Evolutionary conservation across 352 stramenopile species (phyloP).

Genomic region (Pythium aphanidermatum): DNA sequence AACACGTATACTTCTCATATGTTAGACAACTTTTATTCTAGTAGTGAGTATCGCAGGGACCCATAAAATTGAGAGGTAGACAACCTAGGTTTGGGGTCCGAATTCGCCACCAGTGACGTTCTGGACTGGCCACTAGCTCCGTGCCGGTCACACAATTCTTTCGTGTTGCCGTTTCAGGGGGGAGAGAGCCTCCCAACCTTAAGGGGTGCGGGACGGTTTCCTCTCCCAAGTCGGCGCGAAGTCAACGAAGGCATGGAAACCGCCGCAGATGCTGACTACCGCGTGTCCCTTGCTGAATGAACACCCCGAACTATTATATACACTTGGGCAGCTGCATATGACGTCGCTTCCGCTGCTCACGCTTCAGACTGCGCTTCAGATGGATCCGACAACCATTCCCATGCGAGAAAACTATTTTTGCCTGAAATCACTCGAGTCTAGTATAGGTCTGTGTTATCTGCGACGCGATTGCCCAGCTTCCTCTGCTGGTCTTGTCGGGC

Average conservation of each 20-base stretch:
- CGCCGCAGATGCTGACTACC: no score
- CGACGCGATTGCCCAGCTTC: not conserved
- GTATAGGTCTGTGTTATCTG: conserved; percentile 10
- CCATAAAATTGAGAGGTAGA: not conserved
- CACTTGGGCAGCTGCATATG: no score
- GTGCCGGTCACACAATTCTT: conserved; percentile 2
- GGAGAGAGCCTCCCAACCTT: not conserved
- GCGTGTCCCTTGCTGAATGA: no score
- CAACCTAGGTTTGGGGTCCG: conserved; percentile 11
- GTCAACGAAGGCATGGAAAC: no score
- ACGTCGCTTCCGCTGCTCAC: no score
- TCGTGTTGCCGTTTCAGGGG: conserved; percentile 16
- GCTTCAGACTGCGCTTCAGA: no score
- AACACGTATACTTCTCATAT: conserved; percentile 9
- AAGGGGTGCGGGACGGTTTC: conserved; percentile 1
- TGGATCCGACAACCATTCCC: no score
- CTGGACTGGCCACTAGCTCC: conserved; percentile 20
- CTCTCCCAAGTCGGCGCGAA: no score
- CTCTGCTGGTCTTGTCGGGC: no score
- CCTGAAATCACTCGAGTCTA: conserved; percentile 3
- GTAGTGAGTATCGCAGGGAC: conserved; percentile 4
- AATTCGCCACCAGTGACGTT: no score
- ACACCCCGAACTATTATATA: no score
- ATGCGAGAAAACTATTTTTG: no score
- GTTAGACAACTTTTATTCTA: conserved; percentile 6